Conservation (phyloP, 192 early-diverging fungal species). For the Chytriomyces sp. region DNA sequence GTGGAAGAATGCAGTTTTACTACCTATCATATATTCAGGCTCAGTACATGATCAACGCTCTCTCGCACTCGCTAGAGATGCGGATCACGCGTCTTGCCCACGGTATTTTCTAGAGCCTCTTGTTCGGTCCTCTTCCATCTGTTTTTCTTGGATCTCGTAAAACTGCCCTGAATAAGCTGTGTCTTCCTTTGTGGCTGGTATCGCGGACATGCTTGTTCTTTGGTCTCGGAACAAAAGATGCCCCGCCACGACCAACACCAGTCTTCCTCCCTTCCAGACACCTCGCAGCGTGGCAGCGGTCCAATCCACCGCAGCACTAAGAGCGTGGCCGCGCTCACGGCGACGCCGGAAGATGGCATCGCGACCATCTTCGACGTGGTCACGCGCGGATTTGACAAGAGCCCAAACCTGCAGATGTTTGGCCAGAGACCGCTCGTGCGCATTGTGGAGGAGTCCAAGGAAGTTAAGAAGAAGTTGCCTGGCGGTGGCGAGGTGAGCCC, state of each 20-base stretch:
- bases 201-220: no score
- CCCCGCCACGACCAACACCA: no score
- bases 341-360: neutral
- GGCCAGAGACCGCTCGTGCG: constrained; percentile 68
- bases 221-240: no score
- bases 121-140: no score
- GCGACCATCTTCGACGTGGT: neutral
- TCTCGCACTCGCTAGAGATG: neutral
- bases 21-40: neutral
- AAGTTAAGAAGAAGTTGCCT: constrained; percentile 52
- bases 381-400: neutral
- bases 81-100: neutral
- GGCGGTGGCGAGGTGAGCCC: constrained; percentile 55
- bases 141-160: no score
- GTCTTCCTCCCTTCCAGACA: neutral
- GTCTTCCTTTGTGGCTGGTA: no score
- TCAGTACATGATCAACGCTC: neutral
- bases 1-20: constrained; percentile 4
- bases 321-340: neutral
- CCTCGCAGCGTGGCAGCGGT: neutral
- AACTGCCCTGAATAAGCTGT: no score
- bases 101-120: no score
- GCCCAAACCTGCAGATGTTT: no score
- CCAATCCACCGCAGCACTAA: neutral
- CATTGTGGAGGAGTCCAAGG: constrained; percentile 72